Evolutionary conservation across 768 basidiomycete genomes (phyloP).

Genomic region (Cyclocybe aegerita): DNA sequence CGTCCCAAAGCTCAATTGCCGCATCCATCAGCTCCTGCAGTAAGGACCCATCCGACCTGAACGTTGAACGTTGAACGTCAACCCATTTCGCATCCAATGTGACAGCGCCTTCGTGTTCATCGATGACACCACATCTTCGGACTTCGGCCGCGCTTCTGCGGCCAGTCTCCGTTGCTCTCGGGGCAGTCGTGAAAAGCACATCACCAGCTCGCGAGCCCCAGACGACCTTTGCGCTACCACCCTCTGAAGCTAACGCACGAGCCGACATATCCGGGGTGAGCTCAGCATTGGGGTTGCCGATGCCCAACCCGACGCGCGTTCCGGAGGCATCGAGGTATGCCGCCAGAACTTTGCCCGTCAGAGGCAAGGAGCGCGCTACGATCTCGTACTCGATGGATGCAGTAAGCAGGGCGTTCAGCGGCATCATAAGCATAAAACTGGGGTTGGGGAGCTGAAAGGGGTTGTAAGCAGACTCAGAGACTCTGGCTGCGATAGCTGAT

Average conservation of each 20-base stretch:
- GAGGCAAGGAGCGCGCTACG: conserved; percentile 69
- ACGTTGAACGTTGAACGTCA: conserved; percentile 9
- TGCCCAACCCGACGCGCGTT: conserved; percentile 53
- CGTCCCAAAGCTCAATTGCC: conserved; percentile 80
- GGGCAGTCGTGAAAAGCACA: conserved; percentile 58
- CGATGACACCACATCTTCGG: conserved; percentile 47
- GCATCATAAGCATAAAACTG: conserved; percentile 74
- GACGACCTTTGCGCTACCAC: conserved; percentile 62
- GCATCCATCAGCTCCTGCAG: conserved; percentile 59
- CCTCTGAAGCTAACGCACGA: conserved; percentile 58
- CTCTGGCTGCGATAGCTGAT: conserved; percentile 24
- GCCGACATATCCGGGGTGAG: conserved; percentile 67
- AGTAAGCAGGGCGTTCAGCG: conserved; percentile 54
- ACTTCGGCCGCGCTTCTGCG: conserved; percentile 46
- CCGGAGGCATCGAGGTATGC: conserved; percentile 71
- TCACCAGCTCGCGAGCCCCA: conserved; percentile 78
- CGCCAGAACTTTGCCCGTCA: conserved; percentile 66
- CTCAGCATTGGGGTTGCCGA: conserved; percentile 75
- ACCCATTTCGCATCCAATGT: conserved; percentile 55
- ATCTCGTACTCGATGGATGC: conserved; percentile 68
- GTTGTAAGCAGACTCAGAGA: conserved; percentile 19
- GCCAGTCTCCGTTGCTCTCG: conserved; percentile 55
- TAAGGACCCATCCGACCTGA: conserved; percentile 35
- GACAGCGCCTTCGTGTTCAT: conserved; percentile 68
- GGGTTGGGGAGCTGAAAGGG: conserved; percentile 10